A percentile compares a stretch with the other conserved stretches of the same genome.
These are phyloP conservation scores for Chalciporus sp. DNA, from an alignment of 1,284 basidiomycete genomes.

Conservation along the genomic window DNA sequence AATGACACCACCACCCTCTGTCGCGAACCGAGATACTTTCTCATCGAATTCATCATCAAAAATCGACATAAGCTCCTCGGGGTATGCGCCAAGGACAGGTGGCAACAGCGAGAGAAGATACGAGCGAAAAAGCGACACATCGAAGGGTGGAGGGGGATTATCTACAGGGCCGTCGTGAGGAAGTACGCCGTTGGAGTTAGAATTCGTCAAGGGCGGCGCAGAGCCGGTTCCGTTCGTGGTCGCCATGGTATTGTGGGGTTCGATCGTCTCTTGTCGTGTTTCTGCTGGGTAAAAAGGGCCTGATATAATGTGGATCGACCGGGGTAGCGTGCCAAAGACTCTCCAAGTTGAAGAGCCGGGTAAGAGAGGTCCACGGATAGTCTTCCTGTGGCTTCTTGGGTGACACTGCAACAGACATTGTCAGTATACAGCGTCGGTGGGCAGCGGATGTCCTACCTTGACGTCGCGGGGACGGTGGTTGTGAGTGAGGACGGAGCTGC, in stretches of 20 bases:
- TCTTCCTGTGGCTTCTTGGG: constrained; percentile 13
- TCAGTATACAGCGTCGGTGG: neutral
- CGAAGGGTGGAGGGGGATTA: constrained; percentile 45
- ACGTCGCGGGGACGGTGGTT: constrained; percentile 1
- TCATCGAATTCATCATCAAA: constrained; percentile 79
- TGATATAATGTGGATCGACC: neutral
- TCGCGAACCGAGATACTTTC: constrained; percentile 70
- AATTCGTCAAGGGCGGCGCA: constrained; percentile 30
- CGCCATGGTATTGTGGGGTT: constrained; percentile 19
- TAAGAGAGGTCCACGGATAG: constrained; percentile 6
- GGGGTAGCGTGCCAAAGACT: constrained; percentile 3
- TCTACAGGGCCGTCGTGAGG: constrained; percentile 31
- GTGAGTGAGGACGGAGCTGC: constrained; percentile 9
- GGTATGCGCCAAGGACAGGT: constrained; percentile 68
- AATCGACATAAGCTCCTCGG: constrained; percentile 64
- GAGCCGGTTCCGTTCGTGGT: constrained; percentile 28
- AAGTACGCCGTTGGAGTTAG: constrained; percentile 29
- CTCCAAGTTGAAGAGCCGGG: constrained; percentile 9
- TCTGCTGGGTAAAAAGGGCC: neutral
- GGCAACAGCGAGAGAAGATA: constrained; percentile 76
- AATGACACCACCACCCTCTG: constrained; percentile 69
- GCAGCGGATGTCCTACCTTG: neutral
- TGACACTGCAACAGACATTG: constrained; percentile 1
- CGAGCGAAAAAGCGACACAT: constrained; percentile 60
- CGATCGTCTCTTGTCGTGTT: constrained; percentile 20